Percentiles rank a stretch among this genome's conserved stretches.
Conservation (phyloP, 129 eudicot genomes). For the Cynara cardunculus region DNA sequence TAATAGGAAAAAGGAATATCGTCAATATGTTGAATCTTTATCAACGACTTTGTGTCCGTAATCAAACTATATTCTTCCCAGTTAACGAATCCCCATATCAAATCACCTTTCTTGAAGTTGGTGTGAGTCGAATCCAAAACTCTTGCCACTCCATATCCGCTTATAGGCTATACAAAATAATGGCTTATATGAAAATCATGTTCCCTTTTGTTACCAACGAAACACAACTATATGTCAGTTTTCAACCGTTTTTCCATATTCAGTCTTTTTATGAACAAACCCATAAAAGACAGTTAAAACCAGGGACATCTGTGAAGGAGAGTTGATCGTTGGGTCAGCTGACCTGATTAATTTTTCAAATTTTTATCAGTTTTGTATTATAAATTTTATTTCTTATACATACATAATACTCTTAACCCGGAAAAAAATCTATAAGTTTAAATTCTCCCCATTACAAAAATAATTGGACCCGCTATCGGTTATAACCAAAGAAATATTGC, state of each 20-base stretch:
- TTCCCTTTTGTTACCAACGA: background rate
- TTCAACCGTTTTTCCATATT: background rate
- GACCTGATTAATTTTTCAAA: too few relatives aligned
- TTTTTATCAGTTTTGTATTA: too few relatives aligned
- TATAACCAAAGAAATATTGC: background rate
- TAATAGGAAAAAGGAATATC: constrained; percentile 28
- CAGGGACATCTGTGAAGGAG: too few relatives aligned
- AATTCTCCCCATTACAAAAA: background rate
- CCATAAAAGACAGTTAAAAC: too few relatives aligned
- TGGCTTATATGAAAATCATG: background rate
- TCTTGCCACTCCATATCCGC: constrained; percentile 25
- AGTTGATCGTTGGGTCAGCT: too few relatives aligned
- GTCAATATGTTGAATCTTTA: constrained; percentile 21
- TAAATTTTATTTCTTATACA: too few relatives aligned
- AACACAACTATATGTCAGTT: background rate
- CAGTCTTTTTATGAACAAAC: background rate
- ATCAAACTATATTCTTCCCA: constrained; percentile 34
- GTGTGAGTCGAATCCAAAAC: constrained; percentile 32
- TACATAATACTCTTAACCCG: background rate
- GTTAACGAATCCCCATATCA: constrained; percentile 2
- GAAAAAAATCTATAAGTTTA: too few relatives aligned
- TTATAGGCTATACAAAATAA: constrained; percentile 10
- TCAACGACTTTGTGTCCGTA: background rate
- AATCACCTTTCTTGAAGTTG: constrained; percentile 15
- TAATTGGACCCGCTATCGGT: background rate